Conservation (phyloP, 306 rosid genomes). For the Vachellia pachyceras region DNA sequence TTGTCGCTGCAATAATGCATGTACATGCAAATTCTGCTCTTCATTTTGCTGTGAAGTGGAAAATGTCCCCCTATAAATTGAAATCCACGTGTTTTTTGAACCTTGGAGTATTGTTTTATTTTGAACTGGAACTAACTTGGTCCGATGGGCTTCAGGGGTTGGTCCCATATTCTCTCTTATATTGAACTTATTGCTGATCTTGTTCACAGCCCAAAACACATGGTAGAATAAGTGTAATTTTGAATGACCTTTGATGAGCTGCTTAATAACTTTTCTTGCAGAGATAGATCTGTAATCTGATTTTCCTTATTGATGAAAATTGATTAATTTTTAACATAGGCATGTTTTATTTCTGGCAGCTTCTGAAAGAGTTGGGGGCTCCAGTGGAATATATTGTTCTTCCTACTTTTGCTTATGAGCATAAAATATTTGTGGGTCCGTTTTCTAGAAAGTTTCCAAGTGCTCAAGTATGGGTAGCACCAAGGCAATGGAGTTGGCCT, state of each 20-base stretch:
- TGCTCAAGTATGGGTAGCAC: conserved; percentile 95
- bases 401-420: conserved; percentile 96
- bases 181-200: not conserved
- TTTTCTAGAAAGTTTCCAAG: conserved; percentile 89
- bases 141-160: conserved; percentile 4
- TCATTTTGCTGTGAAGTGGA: not conserved
- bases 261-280: conserved; percentile 14
- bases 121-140: conserved; percentile 8
- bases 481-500: conserved; percentile 99
- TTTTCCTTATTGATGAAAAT: not conserved
- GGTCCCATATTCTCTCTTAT: not conserved
- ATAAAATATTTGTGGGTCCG: conserved; percentile 93
- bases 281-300: not conserved
- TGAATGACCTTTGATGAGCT: conserved; percentile 10
- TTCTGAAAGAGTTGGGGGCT: conserved; percentile 82
- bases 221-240: not conserved
- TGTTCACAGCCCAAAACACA: conserved; percentile 11
- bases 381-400: conserved; percentile 88
- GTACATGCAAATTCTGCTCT: not conserved
- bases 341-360: conserved; percentile 56
- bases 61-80: conserved; percentile 5
- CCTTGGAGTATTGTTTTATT: not conserved
- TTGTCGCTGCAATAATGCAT: not conserved
- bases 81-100: not conserved
- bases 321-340: conserved; percentile 30